Conservation (phyloP, 2,329 filamentous ascomycete species). For the Sordariomycetes sp. region DNA sequence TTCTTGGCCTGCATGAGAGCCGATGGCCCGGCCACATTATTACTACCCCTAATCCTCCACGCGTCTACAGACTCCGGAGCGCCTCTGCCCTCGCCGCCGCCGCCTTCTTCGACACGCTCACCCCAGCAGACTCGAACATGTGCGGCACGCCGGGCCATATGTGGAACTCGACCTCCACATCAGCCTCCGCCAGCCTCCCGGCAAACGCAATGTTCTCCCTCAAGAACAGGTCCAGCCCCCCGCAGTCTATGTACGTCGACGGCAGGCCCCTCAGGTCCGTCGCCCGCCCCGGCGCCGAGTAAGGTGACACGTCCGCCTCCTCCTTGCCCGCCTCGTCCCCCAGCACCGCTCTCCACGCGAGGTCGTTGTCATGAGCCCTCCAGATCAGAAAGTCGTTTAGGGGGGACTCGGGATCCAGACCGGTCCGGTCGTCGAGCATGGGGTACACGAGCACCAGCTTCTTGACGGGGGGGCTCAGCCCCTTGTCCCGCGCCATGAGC, state of each 20-base stretch:
- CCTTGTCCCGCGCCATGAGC: slow-evolving; percentile 25
- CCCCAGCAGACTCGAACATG: slow-evolving; percentile 17
- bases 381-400: slow-evolving; percentile 6
- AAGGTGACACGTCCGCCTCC: slow-evolving; percentile 8
- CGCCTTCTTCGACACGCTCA: slow-evolving; percentile 12
- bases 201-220: slow-evolving; percentile 21
- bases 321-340: slow-evolving; percentile 9
- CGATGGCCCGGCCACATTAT: neutral
- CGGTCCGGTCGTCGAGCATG: slow-evolving; percentile 21
- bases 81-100: slow-evolving; percentile 9
- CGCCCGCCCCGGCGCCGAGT: slow-evolving; percentile 14
- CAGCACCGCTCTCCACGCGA: slow-evolving; percentile 13
- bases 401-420: slow-evolving; percentile 3
- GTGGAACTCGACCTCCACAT: slow-evolving; percentile 26
- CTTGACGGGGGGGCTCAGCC: slow-evolving; percentile 12
- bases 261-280: slow-evolving; percentile 18
- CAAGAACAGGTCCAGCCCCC: slow-evolving; percentile 24
- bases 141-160: slow-evolving; percentile 28
- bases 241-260: slow-evolving; percentile 25
- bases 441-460: slow-evolving; percentile 21
- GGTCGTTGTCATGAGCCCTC: slow-evolving; percentile 10
- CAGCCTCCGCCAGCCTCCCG: slow-evolving; percentile 16
- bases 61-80: slow-evolving; percentile 3
- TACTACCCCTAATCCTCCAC: neutral
- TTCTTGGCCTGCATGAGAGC: no score